phyloP scores from a whole-genome alignment of 306 rosid genomes.

The Lablab purpureus region DNA sequence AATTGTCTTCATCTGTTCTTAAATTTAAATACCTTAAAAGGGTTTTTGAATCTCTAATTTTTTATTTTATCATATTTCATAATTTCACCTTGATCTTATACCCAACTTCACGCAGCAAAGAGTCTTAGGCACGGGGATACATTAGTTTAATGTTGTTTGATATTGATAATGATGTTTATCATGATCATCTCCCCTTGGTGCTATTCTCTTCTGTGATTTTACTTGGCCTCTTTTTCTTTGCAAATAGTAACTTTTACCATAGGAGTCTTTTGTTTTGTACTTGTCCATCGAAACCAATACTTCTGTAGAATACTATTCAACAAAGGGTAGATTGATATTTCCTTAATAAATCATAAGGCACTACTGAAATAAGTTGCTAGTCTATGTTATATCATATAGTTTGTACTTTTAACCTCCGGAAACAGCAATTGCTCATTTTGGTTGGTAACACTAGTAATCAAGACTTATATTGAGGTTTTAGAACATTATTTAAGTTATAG shows the following conservation, averaged over 20 bases:
- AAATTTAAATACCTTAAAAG: conserved; percentile 4
- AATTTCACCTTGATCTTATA: too few species aligned
- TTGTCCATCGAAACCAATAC: background rate
- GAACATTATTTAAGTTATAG: background rate
- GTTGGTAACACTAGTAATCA: background rate
- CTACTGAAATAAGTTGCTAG: conserved; percentile 3
- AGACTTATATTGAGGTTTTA: background rate
- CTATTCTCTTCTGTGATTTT: background rate
- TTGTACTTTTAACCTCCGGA: conserved; percentile 1
- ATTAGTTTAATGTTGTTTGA: conserved; percentile 1
- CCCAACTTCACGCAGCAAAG: too few species aligned
- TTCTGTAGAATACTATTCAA: background rate
- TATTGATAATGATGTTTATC: background rate
- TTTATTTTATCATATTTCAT: background rate
- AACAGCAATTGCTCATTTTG: background rate
- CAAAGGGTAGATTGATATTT: background rate
- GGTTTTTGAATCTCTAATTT: background rate
- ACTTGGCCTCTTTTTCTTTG: background rate
- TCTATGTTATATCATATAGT: conserved; percentile 24
- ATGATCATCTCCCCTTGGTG: background rate
- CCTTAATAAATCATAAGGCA: conserved; percentile 23
- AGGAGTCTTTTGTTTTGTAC: conserved; percentile 2
- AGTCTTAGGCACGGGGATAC: too few species aligned
- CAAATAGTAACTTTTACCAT: conserved; percentile 3
- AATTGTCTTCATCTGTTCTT: background rate